A percentile compares a stretch with the other conserved stretches of the same genome.
These are phyloP conservation scores for Ceratocystis papillata DNA, from an alignment of 2,329 filamentous ascomycete species.

Conservation along the genomic window DNA sequence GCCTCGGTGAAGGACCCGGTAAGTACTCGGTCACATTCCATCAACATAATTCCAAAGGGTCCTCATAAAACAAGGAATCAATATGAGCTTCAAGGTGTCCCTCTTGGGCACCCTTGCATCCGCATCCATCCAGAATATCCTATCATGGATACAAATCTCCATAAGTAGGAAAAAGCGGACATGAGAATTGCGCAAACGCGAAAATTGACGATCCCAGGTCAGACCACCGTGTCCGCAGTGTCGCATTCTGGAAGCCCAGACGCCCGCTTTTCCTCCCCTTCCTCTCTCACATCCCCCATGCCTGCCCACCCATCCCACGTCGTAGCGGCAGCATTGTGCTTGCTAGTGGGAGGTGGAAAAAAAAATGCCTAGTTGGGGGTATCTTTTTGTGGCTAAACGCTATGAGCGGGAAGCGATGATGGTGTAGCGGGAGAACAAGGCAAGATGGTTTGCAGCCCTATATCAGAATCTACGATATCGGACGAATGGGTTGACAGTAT, in stretches of 20 bases:
- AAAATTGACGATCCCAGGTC: background rate
- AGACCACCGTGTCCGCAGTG: constrained; percentile 10
- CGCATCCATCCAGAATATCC: background rate
- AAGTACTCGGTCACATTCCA: background rate
- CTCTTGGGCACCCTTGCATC: constrained; percentile 13
- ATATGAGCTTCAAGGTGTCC: background rate
- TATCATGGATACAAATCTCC: background rate
- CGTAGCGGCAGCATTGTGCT: too few species aligned
- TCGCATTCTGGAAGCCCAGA: background rate
- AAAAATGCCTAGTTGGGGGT: background rate
- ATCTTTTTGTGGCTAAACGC: background rate
- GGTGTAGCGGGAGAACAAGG: background rate
- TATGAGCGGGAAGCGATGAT: background rate
- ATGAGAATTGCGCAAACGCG: background rate
- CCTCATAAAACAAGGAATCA: background rate
- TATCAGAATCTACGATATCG: background rate
- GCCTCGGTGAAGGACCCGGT: background rate
- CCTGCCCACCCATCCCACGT: background rate
- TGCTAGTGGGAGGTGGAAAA: background rate
- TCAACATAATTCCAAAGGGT: background rate
- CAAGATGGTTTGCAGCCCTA: background rate
- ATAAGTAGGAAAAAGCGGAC: background rate
- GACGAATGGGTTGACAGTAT: background rate
- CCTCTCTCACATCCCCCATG: background rate
- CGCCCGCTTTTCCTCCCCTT: background rate